A percentile compares a stretch with the other conserved stretches of the same genome.
Evolutionary conservation across 352 stramenopile genomes (phyloP).

Genomic region (Aphanomyces astaci): DNA sequence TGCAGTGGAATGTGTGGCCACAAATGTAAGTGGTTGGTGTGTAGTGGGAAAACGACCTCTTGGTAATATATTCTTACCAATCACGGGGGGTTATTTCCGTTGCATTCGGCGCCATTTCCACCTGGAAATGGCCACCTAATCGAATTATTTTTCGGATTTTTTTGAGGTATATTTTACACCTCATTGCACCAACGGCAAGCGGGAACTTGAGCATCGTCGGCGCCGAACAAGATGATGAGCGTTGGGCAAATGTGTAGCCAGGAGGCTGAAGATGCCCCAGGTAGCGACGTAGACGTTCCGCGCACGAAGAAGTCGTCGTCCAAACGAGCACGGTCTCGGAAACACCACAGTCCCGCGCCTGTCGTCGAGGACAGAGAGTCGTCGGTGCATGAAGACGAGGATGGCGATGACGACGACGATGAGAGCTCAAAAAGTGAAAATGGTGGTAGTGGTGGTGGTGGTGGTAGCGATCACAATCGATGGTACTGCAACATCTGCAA

Average conservation of each 20-base stretch:
- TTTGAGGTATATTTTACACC: background rate
- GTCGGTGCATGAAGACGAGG: slow-evolving; percentile 3
- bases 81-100: too few species aligned
- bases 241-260: slow-evolving; percentile 16
- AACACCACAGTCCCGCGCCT: background rate
- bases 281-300: slow-evolving; percentile 3
- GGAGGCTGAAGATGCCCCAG: background rate
- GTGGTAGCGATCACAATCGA: slow-evolving; percentile 62
- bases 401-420: slow-evolving; percentile 12
- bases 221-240: slow-evolving; percentile 19
- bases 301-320: background rate
- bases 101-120: too few species aligned
- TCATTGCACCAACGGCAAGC: background rate
- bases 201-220: background rate
- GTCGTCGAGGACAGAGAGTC: background rate
- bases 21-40: too few species aligned
- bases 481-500: slow-evolving; percentile 90
- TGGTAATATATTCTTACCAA: too few species aligned
- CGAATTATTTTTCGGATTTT: background rate
- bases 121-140: too few species aligned
- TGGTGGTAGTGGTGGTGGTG: background rate
- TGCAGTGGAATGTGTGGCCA: too few species aligned
- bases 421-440: slow-evolving; percentile 11
- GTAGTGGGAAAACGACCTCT: too few species aligned
- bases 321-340: background rate